phyloP scores from a whole-genome alignment of 2,329 filamentous ascomycete species.

The Colletotrichum tamarilloi region DNA sequence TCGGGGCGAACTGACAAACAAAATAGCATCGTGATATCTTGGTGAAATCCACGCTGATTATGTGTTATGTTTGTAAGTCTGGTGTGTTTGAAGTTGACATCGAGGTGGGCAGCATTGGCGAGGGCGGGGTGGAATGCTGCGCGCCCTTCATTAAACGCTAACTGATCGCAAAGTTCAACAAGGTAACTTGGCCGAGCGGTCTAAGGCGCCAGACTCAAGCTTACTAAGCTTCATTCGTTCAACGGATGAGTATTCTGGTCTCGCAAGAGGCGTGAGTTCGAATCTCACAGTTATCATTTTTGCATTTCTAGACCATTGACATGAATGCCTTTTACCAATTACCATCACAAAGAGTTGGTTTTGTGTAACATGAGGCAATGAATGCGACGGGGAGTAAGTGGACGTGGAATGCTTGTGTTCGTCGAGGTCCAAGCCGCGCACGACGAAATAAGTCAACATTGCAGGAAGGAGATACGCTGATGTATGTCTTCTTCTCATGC shows the following conservation, averaged over 20 bases:
- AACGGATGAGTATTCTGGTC: conserved; percentile 13
- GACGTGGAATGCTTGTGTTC: background rate
- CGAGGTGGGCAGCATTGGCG: too few relatives aligned
- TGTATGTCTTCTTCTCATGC: background rate
- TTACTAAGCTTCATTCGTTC: background rate
- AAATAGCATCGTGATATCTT: too few relatives aligned
- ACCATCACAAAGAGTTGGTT: too few relatives aligned
- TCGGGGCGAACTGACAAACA: too few relatives aligned
- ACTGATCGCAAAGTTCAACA: accelerated
- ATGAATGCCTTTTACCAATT: background rate
- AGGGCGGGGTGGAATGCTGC: too few relatives aligned
- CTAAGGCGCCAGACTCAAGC: conserved; percentile 22
- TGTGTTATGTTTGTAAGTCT: too few relatives aligned
- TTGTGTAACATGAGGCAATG: background rate
- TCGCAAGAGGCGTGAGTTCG: conserved; percentile 22
- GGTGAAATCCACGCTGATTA: too few relatives aligned
- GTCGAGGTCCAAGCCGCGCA: background rate
- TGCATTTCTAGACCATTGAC: background rate
- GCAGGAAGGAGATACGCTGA: background rate
- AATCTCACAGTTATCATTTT: conserved; percentile 21
- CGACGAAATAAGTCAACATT: too few relatives aligned
- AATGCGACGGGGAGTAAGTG: background rate
- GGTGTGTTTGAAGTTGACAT: too few relatives aligned
- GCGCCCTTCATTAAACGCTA: too few relatives aligned
- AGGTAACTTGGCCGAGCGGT: conserved; percentile 21